A percentile compares a stretch with the other conserved stretches of the same genome.
phyloP scores from a whole-genome alignment of 2,329 filamentous ascomycete species.

The Achaetomium macrosporum region DNA sequence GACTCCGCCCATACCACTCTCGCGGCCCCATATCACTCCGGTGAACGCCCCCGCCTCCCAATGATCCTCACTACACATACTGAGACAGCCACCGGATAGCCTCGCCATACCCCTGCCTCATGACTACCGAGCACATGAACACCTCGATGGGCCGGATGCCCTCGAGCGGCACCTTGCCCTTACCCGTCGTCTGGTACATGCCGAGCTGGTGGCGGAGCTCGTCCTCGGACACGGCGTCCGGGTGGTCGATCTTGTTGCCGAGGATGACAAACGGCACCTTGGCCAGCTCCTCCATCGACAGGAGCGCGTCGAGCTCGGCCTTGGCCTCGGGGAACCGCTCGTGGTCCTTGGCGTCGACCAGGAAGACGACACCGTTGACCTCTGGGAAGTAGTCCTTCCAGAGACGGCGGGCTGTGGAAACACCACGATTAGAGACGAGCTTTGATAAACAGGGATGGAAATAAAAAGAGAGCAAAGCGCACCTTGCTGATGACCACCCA shows the following conservation, averaged over 20 bases:
- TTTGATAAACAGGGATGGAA: background rate
- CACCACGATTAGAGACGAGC: background rate
- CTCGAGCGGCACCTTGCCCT: slow-evolving; percentile 85
- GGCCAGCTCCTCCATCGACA: slow-evolving; percentile 92
- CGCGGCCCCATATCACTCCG: background rate
- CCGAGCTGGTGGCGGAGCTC: slow-evolving; percentile 88
- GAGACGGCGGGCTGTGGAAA: slow-evolving; percentile 66
- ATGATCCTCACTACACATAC: slow-evolving; percentile 60
- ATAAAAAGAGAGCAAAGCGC: slow-evolving; percentile 25
- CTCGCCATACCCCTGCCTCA: slow-evolving; percentile 93
- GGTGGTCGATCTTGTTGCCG: slow-evolving; percentile 99
- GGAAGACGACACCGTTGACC: slow-evolving; percentile 93
- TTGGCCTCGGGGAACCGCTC: slow-evolving; percentile 93
- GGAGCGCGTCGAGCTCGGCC: slow-evolving; percentile 89
- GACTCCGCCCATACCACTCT: slow-evolving; percentile 10
- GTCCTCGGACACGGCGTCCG: slow-evolving; percentile 90
- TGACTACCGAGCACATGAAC: slow-evolving; percentile 98
- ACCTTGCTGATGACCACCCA: slow-evolving; percentile 92
- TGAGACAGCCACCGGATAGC: slow-evolving; percentile 88
- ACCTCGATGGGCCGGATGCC: slow-evolving; percentile 93
- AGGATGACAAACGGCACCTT: slow-evolving; percentile 96
- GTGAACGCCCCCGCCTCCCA: slow-evolving; percentile 4
- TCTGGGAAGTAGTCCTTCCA: slow-evolving; percentile 98
- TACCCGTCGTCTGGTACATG: slow-evolving; percentile 92
- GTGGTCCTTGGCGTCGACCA: slow-evolving; percentile 95